A percentile compares a stretch with the other conserved stretches of the same genome.
These are phyloP conservation scores for Abortiporus biennis DNA, from an alignment of 1,284 basidiomycete species.

Conservation along the genomic window DNA sequence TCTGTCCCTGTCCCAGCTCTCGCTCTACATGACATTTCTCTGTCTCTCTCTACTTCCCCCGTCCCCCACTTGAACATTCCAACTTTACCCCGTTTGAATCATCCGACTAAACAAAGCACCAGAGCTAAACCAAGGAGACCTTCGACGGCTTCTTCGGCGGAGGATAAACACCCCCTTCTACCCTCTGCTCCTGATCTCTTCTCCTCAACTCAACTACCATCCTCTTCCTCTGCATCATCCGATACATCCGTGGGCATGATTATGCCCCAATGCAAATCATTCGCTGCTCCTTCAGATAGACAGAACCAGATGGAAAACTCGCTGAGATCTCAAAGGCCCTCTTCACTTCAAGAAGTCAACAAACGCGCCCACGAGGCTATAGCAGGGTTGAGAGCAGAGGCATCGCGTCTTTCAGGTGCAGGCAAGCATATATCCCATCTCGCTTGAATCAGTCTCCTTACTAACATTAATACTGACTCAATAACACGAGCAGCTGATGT, in stretches of 20 bases:
- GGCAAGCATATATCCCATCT: slow-evolving; percentile 15
- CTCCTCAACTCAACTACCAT: slow-evolving; percentile 19
- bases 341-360: slow-evolving; percentile 23
- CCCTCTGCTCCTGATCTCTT: too few relatives aligned
- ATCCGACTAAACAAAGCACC: slow-evolving; percentile 7
- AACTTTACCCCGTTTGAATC: slow-evolving; percentile 17
- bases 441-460: neutral
- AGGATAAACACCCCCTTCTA: too few relatives aligned
- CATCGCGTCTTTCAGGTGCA: slow-evolving; percentile 20
- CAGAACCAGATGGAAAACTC: too few relatives aligned
- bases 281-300: slow-evolving; percentile 10
- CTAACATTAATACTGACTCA: neutral
- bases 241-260: slow-evolving; percentile 8
- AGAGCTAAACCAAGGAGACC: slow-evolving; percentile 29
- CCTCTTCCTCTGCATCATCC: slow-evolving; percentile 10
- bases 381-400: slow-evolving; percentile 23
- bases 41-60: slow-evolving; percentile 13
- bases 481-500: slow-evolving; percentile 14
- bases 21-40: slow-evolving; percentile 12
- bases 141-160: slow-evolving; percentile 34
- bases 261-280: neutral
- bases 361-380: slow-evolving; percentile 21
- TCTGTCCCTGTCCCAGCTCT: slow-evolving; percentile 8
- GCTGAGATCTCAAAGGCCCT: too few relatives aligned
- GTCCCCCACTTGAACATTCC: slow-evolving; percentile 19